Evolutionary conservation across 2,329 filamentous ascomycete species (phyloP).

Genomic region (Microsporum audouinii): DNA sequence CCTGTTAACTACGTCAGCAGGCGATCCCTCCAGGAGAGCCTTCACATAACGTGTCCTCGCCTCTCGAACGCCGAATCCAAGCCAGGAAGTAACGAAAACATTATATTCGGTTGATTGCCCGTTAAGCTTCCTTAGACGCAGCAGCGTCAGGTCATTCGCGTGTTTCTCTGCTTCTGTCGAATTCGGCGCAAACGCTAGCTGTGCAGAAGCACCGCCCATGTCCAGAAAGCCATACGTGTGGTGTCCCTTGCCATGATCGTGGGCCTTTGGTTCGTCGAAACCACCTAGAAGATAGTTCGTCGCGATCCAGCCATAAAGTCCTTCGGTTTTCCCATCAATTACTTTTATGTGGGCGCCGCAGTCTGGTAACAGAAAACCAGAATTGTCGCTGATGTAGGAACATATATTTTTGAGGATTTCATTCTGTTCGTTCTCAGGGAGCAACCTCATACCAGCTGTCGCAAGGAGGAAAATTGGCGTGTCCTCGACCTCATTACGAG

Average conservation of each 20-base stretch:
- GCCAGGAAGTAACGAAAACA: conserved; percentile 92
- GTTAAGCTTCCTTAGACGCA: conserved; percentile 73
- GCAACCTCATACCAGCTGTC: conserved; percentile 84
- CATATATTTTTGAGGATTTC: conserved; percentile 69
- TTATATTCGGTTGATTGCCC: conserved; percentile 68
- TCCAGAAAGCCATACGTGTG: conserved; percentile 96
- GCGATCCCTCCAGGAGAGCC: conserved; percentile 55
- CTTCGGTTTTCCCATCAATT: conserved; percentile 90
- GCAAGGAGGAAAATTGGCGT: conserved; percentile 93
- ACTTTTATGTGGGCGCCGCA: conserved; percentile 84
- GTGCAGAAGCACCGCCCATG: conserved; percentile 95
- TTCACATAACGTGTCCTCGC: conserved; percentile 78
- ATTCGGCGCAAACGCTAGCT: conserved; percentile 96
- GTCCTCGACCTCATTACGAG: conserved; percentile 60
- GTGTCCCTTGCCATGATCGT: conserved; percentile 74
- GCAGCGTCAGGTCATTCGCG: conserved; percentile 72
- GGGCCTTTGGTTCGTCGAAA: conserved; percentile 64
- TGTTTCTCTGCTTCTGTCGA: conserved; percentile 80
- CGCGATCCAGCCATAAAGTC: conserved; percentile 92
- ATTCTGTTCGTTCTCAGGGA: conserved; percentile 61
- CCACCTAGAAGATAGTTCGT: conserved; percentile 90
- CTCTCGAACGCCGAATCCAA: conserved; percentile 94
- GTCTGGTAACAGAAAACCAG: conserved; percentile 76
- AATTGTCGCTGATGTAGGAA: conserved; percentile 63
- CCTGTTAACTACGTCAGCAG: conserved; percentile 40